Evolutionary conservation across 345 rosid species (phyloP).

Genomic region (Eutrema yunnanense): DNA sequence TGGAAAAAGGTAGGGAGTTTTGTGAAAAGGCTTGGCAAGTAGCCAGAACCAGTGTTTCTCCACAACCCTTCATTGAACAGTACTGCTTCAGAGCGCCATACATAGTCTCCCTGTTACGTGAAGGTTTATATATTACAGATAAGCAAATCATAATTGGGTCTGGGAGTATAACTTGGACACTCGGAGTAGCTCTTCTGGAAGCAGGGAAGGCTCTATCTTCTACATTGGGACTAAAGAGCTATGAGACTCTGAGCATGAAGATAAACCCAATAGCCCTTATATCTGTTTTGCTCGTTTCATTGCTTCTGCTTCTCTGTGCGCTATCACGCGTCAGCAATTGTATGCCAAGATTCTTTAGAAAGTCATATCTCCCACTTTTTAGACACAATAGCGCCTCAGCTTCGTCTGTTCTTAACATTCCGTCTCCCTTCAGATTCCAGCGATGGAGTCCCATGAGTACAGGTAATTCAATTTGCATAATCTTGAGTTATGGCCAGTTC

Average conservation of each 20-base stretch:
- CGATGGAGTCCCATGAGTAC: constrained; percentile 87
- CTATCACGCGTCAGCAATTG: constrained; percentile 66
- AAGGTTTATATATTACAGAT: constrained; percentile 89
- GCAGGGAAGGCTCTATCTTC: constrained; percentile 74
- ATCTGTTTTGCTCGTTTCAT: constrained; percentile 48
- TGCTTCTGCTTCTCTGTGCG: constrained; percentile 70
- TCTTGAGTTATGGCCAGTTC: constrained; percentile 1
- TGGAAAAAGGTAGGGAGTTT: constrained; percentile 80
- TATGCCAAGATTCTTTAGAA: constrained; percentile 58
- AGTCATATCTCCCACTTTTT: constrained; percentile 73
- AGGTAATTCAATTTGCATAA: constrained; percentile 40
- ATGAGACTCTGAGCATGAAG: constrained; percentile 56
- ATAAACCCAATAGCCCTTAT: constrained; percentile 61
- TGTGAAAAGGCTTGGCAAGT: constrained; percentile 77
- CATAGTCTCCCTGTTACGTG: constrained; percentile 68
- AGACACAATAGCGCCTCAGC: constrained; percentile 56
- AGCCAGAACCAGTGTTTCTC: constrained; percentile 78
- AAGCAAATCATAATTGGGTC: constrained; percentile 72
- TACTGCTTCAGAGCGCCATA: constrained; percentile 99
- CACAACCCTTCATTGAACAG: constrained; percentile 97
- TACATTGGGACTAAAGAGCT: constrained; percentile 51
- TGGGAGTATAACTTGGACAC: constrained; percentile 97
- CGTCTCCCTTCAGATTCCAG: constrained; percentile 72
- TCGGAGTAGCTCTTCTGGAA: constrained; percentile 87
- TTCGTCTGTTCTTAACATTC: constrained; percentile 64